These are phyloP conservation scores for Lyophyllum semitale DNA, from an alignment of 768 basidiomycete species.

Conservation along the genomic window DNA sequence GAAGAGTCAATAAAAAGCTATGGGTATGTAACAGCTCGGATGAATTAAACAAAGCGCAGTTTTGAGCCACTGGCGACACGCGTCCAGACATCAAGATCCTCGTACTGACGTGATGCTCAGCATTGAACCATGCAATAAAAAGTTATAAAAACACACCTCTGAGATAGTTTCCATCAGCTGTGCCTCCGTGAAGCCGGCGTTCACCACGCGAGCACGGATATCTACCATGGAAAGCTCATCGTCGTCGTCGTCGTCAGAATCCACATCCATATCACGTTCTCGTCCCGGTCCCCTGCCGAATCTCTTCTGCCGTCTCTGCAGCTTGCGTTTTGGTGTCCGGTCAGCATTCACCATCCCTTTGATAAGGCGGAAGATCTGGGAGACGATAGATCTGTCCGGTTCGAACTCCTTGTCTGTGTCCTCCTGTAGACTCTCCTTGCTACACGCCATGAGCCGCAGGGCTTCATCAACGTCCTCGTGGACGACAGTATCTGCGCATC, in stretches of 20 bases:
- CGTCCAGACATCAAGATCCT: slow-evolving; percentile 77
- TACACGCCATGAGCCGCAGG: slow-evolving; percentile 93
- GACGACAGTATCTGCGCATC: slow-evolving; percentile 79
- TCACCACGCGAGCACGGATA: slow-evolving; percentile 81
- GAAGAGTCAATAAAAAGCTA: not conserved
- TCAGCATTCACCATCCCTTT: slow-evolving; percentile 73
- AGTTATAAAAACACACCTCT: slow-evolving; percentile 52
- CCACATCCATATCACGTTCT: slow-evolving; percentile 70
- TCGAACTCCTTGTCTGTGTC: slow-evolving; percentile 72
- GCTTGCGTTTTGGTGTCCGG: slow-evolving; percentile 26
- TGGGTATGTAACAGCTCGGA: not conserved
- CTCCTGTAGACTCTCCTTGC: slow-evolving; percentile 88
- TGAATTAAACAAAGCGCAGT: slow-evolving; percentile 61
- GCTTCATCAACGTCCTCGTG: slow-evolving; percentile 95
- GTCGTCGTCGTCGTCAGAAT: slow-evolving; percentile 69
- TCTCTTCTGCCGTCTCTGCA: slow-evolving; percentile 47
- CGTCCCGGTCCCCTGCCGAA: slow-evolving; percentile 71
- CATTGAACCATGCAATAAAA: slow-evolving; percentile 1
- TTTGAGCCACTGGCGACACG: slow-evolving; percentile 85
- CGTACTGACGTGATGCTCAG: slow-evolving; percentile 61
- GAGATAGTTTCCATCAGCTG: slow-evolving; percentile 85
- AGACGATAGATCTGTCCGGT: slow-evolving; percentile 75
- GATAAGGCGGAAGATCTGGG: slow-evolving; percentile 89
- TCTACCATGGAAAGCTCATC: slow-evolving; percentile 84
- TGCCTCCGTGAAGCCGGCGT: slow-evolving; percentile 87